Evolutionary conservation across 305 asterid species (phyloP), one percentile per base, ranked within the genome.

Genomic region (Fraxinus baroniana): DNA sequence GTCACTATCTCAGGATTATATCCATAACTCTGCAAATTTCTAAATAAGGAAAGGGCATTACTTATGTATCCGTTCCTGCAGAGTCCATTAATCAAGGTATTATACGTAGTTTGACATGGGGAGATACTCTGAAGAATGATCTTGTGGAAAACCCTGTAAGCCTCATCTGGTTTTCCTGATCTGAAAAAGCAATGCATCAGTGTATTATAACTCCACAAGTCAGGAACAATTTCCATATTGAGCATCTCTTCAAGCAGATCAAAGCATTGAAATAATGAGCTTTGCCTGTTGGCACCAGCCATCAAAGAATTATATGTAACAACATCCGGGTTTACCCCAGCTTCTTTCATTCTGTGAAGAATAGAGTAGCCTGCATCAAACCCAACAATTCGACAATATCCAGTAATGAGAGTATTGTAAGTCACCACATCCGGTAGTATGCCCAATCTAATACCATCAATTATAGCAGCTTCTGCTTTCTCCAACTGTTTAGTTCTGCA

Each of bases 241-340:
- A 88, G 87, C 99, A 96, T 96, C 89, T 91, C 98, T 5, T 92
- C 90, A 24, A 96, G 86, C 92, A 96, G 84, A 85, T 87, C 90
- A 74, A 91, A 82, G 82, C 95, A 93, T 64, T 71, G 79, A 73
- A 90, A 72, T 72, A 92, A 64, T 2, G 85, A 88, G 33, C 87
- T 81, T 79, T 86, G 86, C 82, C 92, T 89, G 64, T 90, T 79
- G 33, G 98, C 97, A 78, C 93, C 90, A 70, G 97, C 92, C 92
- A 96, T 90, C 88, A 96, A 82, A 76, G 98, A 90, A 88, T 96
- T 96, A 85, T 90, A 96, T 20, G 98, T 93, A 77, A 94, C 81
- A 37, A 93, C 90, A 89, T 94, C 74, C 2, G 97, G 98, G 55
- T 73, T 46, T 82, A 94, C 82, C 86, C 92, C 98, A 64, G 95